Evolutionary conservation across 2,329 filamentous ascomycete genomes (phyloP).

Genomic region (Tolypocladium amazonense): DNA sequence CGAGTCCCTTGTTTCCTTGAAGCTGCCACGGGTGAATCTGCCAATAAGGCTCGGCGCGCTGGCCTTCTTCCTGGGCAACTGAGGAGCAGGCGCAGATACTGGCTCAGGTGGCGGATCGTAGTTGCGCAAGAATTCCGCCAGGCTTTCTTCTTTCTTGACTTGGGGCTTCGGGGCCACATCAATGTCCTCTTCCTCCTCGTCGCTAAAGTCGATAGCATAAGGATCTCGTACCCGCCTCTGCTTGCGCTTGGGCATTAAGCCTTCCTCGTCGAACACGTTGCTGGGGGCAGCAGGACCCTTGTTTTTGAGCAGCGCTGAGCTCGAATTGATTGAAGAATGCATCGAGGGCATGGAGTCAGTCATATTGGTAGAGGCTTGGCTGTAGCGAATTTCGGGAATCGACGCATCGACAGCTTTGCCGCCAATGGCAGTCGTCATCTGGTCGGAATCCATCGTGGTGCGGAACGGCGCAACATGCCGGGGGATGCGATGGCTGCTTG

Average conservation of each 20-base stretch:
- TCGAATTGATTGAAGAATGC: constrained; percentile 63
- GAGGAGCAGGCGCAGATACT: constrained; percentile 16
- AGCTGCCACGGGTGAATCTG: constrained; percentile 35
- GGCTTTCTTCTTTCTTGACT: constrained; percentile 49
- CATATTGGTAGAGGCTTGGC: constrained; percentile 44
- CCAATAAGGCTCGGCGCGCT: constrained; percentile 53
- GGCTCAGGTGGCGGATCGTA: constrained; percentile 53
- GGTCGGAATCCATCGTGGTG: constrained; percentile 77
- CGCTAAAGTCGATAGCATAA: constrained; percentile 80
- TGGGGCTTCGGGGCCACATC: constrained; percentile 26
- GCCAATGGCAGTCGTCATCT: constrained; percentile 46
- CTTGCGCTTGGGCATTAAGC: constrained; percentile 58
- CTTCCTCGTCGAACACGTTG: constrained; percentile 36
- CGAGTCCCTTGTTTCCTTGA: constrained; percentile 11
- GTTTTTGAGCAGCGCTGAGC: constrained; percentile 53
- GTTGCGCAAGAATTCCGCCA: constrained; percentile 64
- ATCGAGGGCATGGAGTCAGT: constrained; percentile 46
- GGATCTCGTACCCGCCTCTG: constrained; percentile 74
- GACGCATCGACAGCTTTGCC: constrained; percentile 47
- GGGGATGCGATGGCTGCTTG: constrained; percentile 60
- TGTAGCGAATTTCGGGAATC: constrained; percentile 45
- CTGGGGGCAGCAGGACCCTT: constrained; percentile 19
- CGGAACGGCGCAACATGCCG: constrained; percentile 78
- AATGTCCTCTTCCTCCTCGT: constrained; percentile 41
- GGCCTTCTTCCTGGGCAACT: constrained; percentile 50